Conservation (phyloP, 1,284 basidiomycete species). For the Naganishia sp. region DNA sequence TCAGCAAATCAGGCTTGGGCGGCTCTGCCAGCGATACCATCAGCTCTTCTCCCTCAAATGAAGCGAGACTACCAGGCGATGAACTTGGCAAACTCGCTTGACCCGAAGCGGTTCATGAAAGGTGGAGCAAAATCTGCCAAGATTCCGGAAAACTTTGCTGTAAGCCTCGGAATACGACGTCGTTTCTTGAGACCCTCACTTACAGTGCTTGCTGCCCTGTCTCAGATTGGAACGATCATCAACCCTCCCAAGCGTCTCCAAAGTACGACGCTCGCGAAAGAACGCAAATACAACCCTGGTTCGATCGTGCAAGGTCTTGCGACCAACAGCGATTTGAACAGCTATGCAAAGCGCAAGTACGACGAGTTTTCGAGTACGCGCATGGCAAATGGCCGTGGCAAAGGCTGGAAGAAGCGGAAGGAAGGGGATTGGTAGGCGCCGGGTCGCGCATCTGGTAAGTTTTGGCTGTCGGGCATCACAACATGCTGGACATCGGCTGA, state of each 20-base stretch:
- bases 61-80: conserved; percentile 91
- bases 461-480: too few species aligned
- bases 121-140: conserved; percentile 71
- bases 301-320: conserved; percentile 84
- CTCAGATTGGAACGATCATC: conserved; percentile 83
- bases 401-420: conserved; percentile 67
- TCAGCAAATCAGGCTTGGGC: conserved; percentile 82
- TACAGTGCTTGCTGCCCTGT: neutral
- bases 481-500: too few species aligned
- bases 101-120: conserved; percentile 95
- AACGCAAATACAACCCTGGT: conserved; percentile 79
- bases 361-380: conserved; percentile 73
- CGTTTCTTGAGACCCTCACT: neutral
- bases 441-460: neutral
- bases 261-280: conserved; percentile 69
- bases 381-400: conserved; percentile 72
- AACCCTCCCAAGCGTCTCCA: conserved; percentile 74
- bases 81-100: conserved; percentile 84
- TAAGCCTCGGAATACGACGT: conserved; percentile 53
- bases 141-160: conserved; percentile 85
- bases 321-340: conserved; percentile 77
- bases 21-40: conserved; percentile 80
- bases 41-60: conserved; percentile 76
- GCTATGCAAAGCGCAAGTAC: conserved; percentile 94
- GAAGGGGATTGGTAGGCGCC: conserved; percentile 52